Conservation (phyloP, 768 basidiomycete species). For the Leccinum variicolor region DNA sequence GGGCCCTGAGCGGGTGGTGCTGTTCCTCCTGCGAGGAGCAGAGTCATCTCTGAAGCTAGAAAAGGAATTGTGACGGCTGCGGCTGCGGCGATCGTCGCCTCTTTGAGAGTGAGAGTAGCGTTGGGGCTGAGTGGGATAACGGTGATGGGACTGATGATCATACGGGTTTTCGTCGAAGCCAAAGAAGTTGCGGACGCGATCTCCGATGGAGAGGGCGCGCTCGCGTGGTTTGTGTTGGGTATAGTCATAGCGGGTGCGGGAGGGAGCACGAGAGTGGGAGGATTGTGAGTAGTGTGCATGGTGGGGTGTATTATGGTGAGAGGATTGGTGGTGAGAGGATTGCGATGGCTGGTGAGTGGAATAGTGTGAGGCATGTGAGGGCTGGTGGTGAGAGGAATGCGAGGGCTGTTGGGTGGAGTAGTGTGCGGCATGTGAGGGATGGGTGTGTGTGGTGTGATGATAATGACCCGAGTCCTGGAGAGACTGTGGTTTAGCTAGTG, state of each 20-base stretch:
- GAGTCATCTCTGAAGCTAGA: conserved; percentile 20
- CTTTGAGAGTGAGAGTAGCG: not conserved
- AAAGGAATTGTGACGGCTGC: conserved; percentile 27
- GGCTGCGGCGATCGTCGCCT: conserved; percentile 16
- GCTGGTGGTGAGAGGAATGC: conserved; percentile 16
- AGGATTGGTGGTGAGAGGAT: conserved; percentile 15
- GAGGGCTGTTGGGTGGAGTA: conserved; percentile 16
- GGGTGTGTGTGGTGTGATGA: conserved; percentile 2
- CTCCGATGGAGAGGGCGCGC: conserved; percentile 29
- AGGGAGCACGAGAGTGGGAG: conserved; percentile 14
- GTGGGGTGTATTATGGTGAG: conserved; percentile 8
- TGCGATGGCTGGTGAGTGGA: conserved; percentile 17
- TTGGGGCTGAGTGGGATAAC: conserved; percentile 8
- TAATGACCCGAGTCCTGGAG: too few species aligned
- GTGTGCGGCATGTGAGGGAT: not conserved
- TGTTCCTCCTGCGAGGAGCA: conserved; percentile 17
- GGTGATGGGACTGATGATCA: conserved; percentile 5
- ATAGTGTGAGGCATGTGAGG: not conserved
- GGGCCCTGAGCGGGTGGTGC: conserved; percentile 17
- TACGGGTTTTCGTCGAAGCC: conserved; percentile 14
- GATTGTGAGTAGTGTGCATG: conserved; percentile 6
- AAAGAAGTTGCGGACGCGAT: conserved; percentile 38
- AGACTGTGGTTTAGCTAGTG: not conserved
- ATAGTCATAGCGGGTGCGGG: conserved; percentile 9
- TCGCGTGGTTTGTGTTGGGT: conserved; percentile 9